These are phyloP conservation scores for Didymella segeticola DNA, from an alignment of 2,329 filamentous ascomycete species.

Conservation along the genomic window DNA sequence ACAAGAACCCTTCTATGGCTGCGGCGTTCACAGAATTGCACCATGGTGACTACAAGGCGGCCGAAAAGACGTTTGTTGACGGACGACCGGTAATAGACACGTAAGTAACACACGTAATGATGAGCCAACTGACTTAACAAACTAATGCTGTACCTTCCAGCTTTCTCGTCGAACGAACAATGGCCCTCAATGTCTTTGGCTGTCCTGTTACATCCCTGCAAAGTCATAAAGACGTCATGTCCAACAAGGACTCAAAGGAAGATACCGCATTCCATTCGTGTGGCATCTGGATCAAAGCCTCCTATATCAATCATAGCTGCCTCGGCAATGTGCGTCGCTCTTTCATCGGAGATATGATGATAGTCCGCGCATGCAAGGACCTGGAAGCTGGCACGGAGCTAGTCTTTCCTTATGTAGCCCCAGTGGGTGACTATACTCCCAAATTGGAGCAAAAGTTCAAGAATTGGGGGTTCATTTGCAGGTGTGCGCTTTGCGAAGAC, in stretches of 20 bases:
- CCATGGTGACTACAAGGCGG: slow-evolving; percentile 51
- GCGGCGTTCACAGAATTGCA: slow-evolving; percentile 43
- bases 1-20: slow-evolving; percentile 48
- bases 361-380: slow-evolving; percentile 51
- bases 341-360: slow-evolving; percentile 49
- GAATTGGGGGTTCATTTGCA: background rate
- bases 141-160: slow-evolving; percentile 40
- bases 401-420: slow-evolving; percentile 20
- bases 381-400: slow-evolving; percentile 25
- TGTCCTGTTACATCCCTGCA: slow-evolving; percentile 31
- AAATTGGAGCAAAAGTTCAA: background rate
- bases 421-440: background rate
- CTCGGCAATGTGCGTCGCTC: slow-evolving; percentile 46
- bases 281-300: slow-evolving; percentile 49
- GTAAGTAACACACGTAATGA: slow-evolving; percentile 19
- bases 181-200: slow-evolving; percentile 55
- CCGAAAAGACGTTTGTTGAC: slow-evolving; percentile 38
- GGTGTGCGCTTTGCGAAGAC: background rate
- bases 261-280: slow-evolving; percentile 15
- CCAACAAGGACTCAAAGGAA: slow-evolving; percentile 4
- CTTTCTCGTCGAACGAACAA: slow-evolving; percentile 56
- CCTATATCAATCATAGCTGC: slow-evolving; percentile 55
- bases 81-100: slow-evolving; percentile 55
- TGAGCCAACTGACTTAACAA: no score
- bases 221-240: slow-evolving; percentile 13